Evolutionary conservation across 768 basidiomycete species (phyloP).

Genomic region (Tylopilus felleus): DNA sequence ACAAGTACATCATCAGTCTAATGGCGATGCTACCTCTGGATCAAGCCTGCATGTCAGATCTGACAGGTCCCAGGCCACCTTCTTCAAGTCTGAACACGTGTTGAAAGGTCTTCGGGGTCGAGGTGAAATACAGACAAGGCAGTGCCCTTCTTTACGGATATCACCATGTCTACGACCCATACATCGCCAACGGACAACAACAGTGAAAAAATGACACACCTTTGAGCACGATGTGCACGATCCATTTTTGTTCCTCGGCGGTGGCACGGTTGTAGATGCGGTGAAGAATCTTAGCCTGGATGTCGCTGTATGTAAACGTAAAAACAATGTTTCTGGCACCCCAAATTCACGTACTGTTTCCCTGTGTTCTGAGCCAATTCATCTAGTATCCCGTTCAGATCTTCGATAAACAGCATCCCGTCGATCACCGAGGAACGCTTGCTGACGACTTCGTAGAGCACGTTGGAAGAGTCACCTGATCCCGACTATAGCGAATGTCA

Average conservation of each 20-base stretch:
- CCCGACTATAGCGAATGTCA: conserved; percentile 43
- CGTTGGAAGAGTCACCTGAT: conserved; percentile 85
- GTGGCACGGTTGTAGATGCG: conserved; percentile 77
- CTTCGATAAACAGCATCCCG: conserved; percentile 74
- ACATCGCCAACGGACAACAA: background rate
- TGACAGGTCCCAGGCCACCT: conserved; percentile 86
- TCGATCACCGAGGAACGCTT: conserved; percentile 79
- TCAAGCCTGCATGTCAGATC: conserved; percentile 67
- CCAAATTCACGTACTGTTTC: conserved; percentile 54
- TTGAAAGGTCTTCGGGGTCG: conserved; percentile 94
- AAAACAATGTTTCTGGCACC: background rate
- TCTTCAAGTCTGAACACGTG: conserved; percentile 94
- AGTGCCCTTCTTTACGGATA: conserved; percentile 92
- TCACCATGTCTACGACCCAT: conserved; percentile 70
- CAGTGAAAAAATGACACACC: conserved; percentile 45
- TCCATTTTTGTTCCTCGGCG: conserved; percentile 90
- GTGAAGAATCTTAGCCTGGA: conserved; percentile 72
- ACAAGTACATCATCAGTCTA: conserved; percentile 66
- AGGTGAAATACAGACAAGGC: conserved; percentile 91
- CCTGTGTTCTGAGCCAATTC: conserved; percentile 68
- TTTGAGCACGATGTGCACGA: conserved; percentile 93
- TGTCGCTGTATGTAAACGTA: conserved; percentile 47
- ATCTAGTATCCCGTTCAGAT: conserved; percentile 79
- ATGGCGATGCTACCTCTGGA: conserved; percentile 41
- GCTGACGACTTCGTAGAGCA: conserved; percentile 82